These are phyloP conservation scores for Coniochaeta sp. DNA, from an alignment of 2,329 filamentous ascomycete species.

Conservation along the genomic window DNA sequence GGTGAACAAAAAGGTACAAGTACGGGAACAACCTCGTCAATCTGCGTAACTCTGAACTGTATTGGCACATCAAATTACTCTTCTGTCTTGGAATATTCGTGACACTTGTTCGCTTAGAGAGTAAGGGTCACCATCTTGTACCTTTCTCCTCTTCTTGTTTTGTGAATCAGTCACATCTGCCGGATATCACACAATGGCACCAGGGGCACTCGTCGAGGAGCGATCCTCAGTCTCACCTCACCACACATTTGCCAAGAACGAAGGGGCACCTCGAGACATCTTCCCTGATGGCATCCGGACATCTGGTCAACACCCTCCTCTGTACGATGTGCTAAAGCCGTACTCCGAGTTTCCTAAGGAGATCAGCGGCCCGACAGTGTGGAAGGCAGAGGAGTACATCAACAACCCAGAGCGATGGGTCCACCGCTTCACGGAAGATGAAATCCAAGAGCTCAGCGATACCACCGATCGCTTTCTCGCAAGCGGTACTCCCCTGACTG, in stretches of 20 bases:
- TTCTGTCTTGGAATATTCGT: not conserved
- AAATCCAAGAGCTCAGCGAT: slow-evolving; percentile 59
- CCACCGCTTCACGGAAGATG: slow-evolving; percentile 58
- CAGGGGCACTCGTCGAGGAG: slow-evolving; percentile 9
- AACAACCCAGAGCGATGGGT: slow-evolving; percentile 63
- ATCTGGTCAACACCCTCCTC: slow-evolving; percentile 64
- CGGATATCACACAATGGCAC: slow-evolving; percentile 7
- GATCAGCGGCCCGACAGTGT: slow-evolving; percentile 66
- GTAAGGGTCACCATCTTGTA: not conserved
- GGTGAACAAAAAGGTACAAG: not conserved
- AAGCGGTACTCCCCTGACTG: slow-evolving; percentile 59
- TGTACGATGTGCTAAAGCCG: slow-evolving; percentile 56
- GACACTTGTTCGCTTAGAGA: too few relatives aligned
- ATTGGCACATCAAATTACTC: not conserved
- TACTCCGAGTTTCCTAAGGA: slow-evolving; percentile 65
- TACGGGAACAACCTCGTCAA: not conserved
- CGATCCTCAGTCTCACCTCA: slow-evolving; percentile 2
- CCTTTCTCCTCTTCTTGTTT: too few relatives aligned
- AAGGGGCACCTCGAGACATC: slow-evolving; percentile 25
- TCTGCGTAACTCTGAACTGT: not conserved
- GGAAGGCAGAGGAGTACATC: slow-evolving; percentile 59
- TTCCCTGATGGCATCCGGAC: slow-evolving; percentile 43
- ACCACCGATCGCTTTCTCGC: slow-evolving; percentile 64
- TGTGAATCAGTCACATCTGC: not conserved
- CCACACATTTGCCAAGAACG: slow-evolving; percentile 16